phyloP scores from a whole-genome alignment of 805 yeast species.

The Scheffersomyces lignosus region DNA sequence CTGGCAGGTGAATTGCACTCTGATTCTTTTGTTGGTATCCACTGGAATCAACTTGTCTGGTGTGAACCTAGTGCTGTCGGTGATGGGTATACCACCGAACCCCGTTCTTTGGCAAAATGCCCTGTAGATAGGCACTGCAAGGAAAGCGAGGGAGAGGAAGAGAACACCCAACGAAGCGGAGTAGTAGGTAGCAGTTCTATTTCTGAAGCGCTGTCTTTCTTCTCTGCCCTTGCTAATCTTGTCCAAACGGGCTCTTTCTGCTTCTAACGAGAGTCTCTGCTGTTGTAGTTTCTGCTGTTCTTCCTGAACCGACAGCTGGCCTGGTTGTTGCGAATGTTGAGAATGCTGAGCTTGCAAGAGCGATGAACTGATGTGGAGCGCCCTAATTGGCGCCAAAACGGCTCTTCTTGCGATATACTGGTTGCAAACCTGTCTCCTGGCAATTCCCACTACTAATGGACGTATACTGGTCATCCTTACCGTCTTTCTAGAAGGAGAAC shows the following conservation, averaged over 20 bases:
- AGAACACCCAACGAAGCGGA: constrained; percentile 65
- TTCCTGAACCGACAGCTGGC: too few relatives aligned
- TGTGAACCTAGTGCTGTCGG: constrained; percentile 77
- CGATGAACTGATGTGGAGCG: too few relatives aligned
- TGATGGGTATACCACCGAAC: constrained; percentile 93
- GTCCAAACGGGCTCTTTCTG: constrained; percentile 10
- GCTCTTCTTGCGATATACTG: too few relatives aligned
- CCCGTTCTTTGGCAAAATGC: constrained; percentile 94
- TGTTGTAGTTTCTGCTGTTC: too few relatives aligned
- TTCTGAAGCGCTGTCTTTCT: constrained; percentile 32
- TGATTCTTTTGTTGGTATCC: constrained; percentile 75
- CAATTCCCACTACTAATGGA: too few relatives aligned
- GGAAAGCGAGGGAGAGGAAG: constrained; percentile 77
- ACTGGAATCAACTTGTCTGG: constrained; percentile 88
- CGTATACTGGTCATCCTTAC: too few relatives aligned
- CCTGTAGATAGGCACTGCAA: constrained; percentile 90
- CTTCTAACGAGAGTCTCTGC: too few relatives aligned
- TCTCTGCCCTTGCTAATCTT: constrained; percentile 22
- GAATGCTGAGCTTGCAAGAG: too few relatives aligned
- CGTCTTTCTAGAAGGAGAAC: too few relatives aligned
- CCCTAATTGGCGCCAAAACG: too few relatives aligned
- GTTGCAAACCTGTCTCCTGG: too few relatives aligned
- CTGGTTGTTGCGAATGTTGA: too few relatives aligned
- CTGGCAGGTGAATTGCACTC: constrained; percentile 88
- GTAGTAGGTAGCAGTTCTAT: constrained; percentile 63